Conservation (phyloP, 1,139 yeast species). For the Protomyces inundatus region DNA sequence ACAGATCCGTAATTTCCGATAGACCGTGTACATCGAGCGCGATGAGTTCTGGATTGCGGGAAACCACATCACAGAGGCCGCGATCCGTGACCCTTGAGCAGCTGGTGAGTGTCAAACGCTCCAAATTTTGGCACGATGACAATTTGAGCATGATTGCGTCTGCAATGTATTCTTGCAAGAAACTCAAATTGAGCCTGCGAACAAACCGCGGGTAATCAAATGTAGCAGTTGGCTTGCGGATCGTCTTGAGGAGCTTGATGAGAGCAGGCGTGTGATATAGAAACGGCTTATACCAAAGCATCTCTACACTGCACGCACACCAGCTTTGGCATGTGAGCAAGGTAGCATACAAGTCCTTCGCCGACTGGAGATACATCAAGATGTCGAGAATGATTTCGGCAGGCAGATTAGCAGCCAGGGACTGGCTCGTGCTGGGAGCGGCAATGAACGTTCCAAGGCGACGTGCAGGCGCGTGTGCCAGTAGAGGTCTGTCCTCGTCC, state of each 20-base stretch:
- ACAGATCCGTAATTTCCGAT: constrained; percentile 59
- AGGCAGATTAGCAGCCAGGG: constrained; percentile 52
- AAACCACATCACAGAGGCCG: constrained; percentile 58
- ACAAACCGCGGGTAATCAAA: constrained; percentile 64
- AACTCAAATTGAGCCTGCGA: constrained; percentile 73
- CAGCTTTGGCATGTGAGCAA: constrained; percentile 76
- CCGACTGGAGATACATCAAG: constrained; percentile 59
- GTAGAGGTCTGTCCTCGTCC: too few relatives aligned
- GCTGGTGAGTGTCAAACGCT: constrained; percentile 77
- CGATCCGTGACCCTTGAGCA: constrained; percentile 61
- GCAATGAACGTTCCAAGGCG: too few relatives aligned
- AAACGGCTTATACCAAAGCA: constrained; percentile 85
- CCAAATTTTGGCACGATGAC: constrained; percentile 60
- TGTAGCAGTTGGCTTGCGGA: constrained; percentile 53
- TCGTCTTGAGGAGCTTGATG: constrained; percentile 29
- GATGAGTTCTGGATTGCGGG: constrained; percentile 64
- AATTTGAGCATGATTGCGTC: constrained; percentile 57
- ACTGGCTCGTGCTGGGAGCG: neutral
- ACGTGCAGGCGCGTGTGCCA: too few relatives aligned
- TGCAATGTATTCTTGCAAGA: constrained; percentile 61
- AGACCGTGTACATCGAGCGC: constrained; percentile 89
- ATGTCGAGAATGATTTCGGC: constrained; percentile 73
- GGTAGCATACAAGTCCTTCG: constrained; percentile 59
- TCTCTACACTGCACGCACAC: constrained; percentile 72
- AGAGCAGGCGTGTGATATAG: constrained; percentile 43